phyloP scores from a whole-genome alignment of 1,284 basidiomycete genomes.

The Entoloma clypeatum region DNA sequence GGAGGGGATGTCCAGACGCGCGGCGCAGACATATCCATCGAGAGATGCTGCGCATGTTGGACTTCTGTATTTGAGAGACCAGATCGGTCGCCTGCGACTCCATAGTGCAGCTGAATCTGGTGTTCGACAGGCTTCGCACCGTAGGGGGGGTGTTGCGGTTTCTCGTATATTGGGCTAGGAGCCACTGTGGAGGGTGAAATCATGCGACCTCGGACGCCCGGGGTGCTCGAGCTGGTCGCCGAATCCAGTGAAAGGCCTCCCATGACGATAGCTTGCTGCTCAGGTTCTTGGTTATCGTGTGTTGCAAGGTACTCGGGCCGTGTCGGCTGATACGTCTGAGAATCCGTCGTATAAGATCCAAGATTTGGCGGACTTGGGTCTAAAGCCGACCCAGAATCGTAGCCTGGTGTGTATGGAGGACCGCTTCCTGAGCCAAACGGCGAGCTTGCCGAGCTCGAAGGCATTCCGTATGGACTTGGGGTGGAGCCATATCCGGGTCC shows the following conservation, averaged over 20 bases:
- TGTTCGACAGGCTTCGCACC: constrained; percentile 14
- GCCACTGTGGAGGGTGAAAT: constrained; percentile 11
- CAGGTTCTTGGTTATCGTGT: constrained; percentile 9
- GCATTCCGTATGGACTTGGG: constrained; percentile 14
- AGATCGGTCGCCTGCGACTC: constrained; percentile 6
- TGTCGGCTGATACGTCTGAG: constrained; percentile 17
- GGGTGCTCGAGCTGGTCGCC: constrained; percentile 8
- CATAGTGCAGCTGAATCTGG: constrained; percentile 14
- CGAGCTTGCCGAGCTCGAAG: constrained; percentile 21
- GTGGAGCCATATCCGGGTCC: constrained; percentile 14
- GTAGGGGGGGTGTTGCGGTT: constrained; percentile 16
- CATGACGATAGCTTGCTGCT: constrained; percentile 8
- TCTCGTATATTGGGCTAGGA: constrained; percentile 18
- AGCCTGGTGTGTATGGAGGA: constrained; percentile 27
- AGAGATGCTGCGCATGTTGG: constrained; percentile 2
- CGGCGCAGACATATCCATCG: constrained; percentile 5
- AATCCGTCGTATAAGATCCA: too few relatives aligned
- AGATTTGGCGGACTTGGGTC: constrained; percentile 11
- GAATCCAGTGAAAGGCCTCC: constrained; percentile 11
- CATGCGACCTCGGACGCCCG: constrained; percentile 8
- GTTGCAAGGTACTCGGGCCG: constrained; percentile 9
- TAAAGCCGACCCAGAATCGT: constrained; percentile 13
- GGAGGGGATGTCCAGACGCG: constrained; percentile 10
- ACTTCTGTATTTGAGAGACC: too few relatives aligned
- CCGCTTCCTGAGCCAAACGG: constrained; percentile 27